Evolutionary conservation across 2,329 filamentous ascomycete species (phyloP), one percentile per base, ranked within the genome.

Genomic region (Fusarium irregulare): DNA sequence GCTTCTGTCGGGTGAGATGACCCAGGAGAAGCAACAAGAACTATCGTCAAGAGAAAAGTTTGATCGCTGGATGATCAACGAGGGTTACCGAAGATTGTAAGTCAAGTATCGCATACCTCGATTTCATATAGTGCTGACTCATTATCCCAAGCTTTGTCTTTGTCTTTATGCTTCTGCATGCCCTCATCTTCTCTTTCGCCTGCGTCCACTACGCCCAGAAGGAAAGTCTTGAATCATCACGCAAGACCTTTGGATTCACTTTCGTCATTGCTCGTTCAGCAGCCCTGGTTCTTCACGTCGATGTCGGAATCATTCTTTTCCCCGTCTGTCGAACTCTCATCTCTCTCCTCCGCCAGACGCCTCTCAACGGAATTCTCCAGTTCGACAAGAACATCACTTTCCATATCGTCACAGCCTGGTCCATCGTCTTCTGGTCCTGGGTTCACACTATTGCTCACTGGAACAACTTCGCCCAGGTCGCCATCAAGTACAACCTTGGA

Each of bases 301-400:
- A 97, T 77, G 88, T 95, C 53, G 92, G 91, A 32, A 84, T 96
- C 76, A 86, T 97, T 71, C 84, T 96, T 28, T 90, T 95, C 73
- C 92, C 93, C 46, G 92, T 96, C 51, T 96, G 93, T 83, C 88
- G 93, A 63, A 96, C 92, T 14, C 87, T 96, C 73, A 93, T 96
- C 76, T 96, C 92, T 56, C 87, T 95, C 67, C 87, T 91, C 55
- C 88, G 93, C 67, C 91, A 93, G 77, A 96, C 93, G 9, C 92
- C 93, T 10, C 84, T 96, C 60, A 94, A 95, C 79, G 92, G 93
- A 72, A 93, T 96, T 77, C 91, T 97, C 72, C 93, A 93, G 73
- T 94, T 96, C 80, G 92, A 94, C 83, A 94, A 94, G 85, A 94
- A 94, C 82, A 94, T 94, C 78, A 93, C 92, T 46, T 95, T 96